Evolutionary conservation across 2,329 filamentous ascomycete species (phyloP).

Genomic region (Coleophoma eucalyptorum): DNA sequence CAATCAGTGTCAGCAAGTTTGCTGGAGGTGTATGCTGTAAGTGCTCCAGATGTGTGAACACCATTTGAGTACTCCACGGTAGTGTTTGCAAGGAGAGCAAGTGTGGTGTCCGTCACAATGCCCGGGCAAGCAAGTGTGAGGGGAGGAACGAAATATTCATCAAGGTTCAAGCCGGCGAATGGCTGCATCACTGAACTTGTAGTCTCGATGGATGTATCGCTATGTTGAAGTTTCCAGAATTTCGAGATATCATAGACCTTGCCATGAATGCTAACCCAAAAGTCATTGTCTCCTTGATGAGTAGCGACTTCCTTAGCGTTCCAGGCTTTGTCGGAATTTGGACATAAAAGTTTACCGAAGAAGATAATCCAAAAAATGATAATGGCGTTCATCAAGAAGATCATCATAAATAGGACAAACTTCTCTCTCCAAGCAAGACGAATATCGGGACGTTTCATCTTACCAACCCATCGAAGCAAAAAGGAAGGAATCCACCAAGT

Average conservation of each 20-base stretch:
- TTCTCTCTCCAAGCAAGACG: conserved; percentile 98
- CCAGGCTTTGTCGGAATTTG: conserved; percentile 91
- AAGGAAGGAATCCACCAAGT: conserved; percentile 96
- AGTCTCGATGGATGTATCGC: conserved; percentile 63
- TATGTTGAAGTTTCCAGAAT: conserved; percentile 84
- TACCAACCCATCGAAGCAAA: conserved; percentile 72
- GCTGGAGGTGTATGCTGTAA: conserved; percentile 50
- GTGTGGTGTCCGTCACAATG: conserved; percentile 57
- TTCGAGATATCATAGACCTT: conserved; percentile 89
- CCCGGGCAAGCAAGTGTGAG: conserved; percentile 71
- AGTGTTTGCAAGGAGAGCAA: conserved; percentile 59
- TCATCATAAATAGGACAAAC: conserved; percentile 75
- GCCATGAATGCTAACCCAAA: conserved; percentile 83
- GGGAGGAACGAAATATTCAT: conserved; percentile 81
- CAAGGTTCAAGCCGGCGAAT: conserved; percentile 74
- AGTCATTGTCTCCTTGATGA: conserved; percentile 73
- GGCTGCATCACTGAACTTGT: conserved; percentile 65
- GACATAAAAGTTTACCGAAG: conserved; percentile 83
- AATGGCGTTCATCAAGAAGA: conserved; percentile 73
- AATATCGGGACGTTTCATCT: conserved; percentile 96
- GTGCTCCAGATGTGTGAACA: conserved; percentile 67
- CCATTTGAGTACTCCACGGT: conserved; percentile 51
- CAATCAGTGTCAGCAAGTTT: conserved; percentile 62
- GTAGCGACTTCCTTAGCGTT: conserved; percentile 61
- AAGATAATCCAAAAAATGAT: conserved; percentile 91